These are phyloP conservation scores for Wickerhamomyces tratensis DNA, from an alignment of 805 yeast genomes.

Conservation along the genomic window DNA sequence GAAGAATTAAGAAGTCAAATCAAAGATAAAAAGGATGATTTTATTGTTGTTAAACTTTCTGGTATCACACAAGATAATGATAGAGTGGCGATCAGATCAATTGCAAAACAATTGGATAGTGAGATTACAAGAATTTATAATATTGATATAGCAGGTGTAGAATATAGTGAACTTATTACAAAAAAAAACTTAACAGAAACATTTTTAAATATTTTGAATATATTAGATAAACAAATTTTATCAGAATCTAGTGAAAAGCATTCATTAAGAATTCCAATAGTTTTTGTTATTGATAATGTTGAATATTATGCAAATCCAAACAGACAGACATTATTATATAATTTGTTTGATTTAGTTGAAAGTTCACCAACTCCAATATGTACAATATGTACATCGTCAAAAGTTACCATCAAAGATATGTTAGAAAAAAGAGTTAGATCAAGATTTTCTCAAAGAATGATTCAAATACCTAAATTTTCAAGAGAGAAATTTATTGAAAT, in stretches of 20 bases:
- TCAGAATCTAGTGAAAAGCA: slow-evolving; percentile 15
- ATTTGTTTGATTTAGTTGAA: slow-evolving; percentile 81
- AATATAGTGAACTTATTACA: slow-evolving; percentile 28
- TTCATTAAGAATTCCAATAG: slow-evolving; percentile 39
- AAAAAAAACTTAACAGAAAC: slow-evolving; percentile 49
- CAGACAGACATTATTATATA: slow-evolving; percentile 80
- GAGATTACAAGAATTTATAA: slow-evolving; percentile 25
- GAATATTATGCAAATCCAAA: slow-evolving; percentile 65
- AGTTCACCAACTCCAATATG: slow-evolving; percentile 61
- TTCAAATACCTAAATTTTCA: slow-evolving; percentile 42
- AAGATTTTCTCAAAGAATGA: slow-evolving; percentile 74
- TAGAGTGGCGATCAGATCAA: slow-evolving; percentile 68
- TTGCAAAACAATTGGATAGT: slow-evolving; percentile 72
- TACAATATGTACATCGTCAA: slow-evolving; percentile 71
- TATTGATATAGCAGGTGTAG: slow-evolving; percentile 13
- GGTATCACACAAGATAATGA: slow-evolving; percentile 74
- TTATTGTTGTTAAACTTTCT: slow-evolving; percentile 52
- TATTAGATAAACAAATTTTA: slow-evolving; percentile 32
- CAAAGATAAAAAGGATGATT: slow-evolving; percentile 33
- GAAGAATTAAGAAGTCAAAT: slow-evolving; percentile 23
- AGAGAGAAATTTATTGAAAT: slow-evolving; percentile 39
- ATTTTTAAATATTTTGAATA: slow-evolving; percentile 44
- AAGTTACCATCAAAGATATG: slow-evolving; percentile 66
- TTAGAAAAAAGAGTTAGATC: slow-evolving; percentile 88
- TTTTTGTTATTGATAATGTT: slow-evolving; percentile 78